Conservation (phyloP, 106 monocot species). For the Platanthera guangdongensis region DNA sequence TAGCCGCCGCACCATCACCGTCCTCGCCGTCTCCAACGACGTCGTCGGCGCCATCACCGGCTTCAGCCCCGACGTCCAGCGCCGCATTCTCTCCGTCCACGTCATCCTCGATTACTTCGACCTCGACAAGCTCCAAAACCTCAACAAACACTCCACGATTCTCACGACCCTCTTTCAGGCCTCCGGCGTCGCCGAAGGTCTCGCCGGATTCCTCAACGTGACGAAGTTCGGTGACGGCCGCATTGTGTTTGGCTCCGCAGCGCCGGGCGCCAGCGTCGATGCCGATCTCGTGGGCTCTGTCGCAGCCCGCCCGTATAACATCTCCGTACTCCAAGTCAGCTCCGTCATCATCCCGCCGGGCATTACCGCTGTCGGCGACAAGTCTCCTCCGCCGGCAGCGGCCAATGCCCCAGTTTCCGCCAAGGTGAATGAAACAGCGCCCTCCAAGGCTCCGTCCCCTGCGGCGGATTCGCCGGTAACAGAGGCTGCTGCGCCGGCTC, state of each 20-base stretch:
- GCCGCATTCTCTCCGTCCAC: conserved; percentile 31
- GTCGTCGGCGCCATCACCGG: conserved; percentile 12
- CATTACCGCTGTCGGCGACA: neutral
- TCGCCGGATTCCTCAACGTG: conserved; percentile 42
- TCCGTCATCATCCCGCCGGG: conserved; percentile 29
- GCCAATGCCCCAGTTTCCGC: neutral
- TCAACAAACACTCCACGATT: conserved; percentile 12
- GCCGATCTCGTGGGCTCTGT: conserved; percentile 14
- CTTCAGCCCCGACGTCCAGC: conserved; percentile 9
- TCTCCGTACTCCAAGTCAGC: conserved; percentile 51
- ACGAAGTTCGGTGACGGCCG: conserved; percentile 14
- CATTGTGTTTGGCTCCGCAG: conserved; percentile 32
- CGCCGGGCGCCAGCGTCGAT: conserved; percentile 12
- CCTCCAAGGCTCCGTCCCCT: neutral
- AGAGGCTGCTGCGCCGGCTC: neutral
- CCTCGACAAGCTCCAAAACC: conserved; percentile 21
- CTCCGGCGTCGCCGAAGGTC: conserved; percentile 23
- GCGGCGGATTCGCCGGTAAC: neutral
- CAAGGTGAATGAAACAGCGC: neutral
- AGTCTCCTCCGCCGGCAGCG: neutral
- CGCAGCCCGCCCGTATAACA: conserved; percentile 32
- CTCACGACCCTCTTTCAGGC: conserved; percentile 50
- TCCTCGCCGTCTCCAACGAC: conserved; percentile 33
- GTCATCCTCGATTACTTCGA: conserved; percentile 61
- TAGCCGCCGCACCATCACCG: conserved; percentile 37